Evolutionary conservation across 108 stramenopile species (phyloP).

Genomic region (Skeletonema menzelii): DNA sequence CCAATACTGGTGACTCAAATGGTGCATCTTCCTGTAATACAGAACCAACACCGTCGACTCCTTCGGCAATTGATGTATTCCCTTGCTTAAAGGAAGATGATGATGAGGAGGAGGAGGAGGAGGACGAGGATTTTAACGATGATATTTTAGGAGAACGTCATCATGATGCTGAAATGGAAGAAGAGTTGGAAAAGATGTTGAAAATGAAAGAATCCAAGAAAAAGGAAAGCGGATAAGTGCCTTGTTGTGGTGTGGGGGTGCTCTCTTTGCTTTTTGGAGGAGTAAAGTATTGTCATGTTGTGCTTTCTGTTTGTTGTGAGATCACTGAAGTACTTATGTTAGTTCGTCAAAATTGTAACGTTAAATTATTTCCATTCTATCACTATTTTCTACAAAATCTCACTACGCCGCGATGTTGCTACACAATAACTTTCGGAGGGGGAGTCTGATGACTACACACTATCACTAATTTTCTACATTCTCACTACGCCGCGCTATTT

Average conservation of each 20-base stretch:
- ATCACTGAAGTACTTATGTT: no score
- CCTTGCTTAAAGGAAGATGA: slow-evolving; percentile 1
- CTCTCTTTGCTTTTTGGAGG: not conserved
- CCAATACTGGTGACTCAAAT: not conserved
- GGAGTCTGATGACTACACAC: no score
- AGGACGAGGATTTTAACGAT: slow-evolving; percentile 21
- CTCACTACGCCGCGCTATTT: not conserved
- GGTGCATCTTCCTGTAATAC: not conserved
- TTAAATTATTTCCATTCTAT: not conserved
- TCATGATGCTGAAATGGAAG: slow-evolving; percentile 41
- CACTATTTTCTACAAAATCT: no score
- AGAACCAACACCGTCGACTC: not conserved
- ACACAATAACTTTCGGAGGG: not conserved
- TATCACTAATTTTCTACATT: not conserved
- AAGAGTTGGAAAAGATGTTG: slow-evolving; percentile 30
- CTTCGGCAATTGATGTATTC: not conserved
- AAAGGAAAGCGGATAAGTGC: not conserved
- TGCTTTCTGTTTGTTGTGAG: not conserved
- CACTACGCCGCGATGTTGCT: no score
- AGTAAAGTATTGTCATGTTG: not conserved
- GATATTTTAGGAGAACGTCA: slow-evolving; percentile 30
- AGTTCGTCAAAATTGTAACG: no score
- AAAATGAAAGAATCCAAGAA: slow-evolving; percentile 21
- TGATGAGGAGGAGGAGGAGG: not conserved
- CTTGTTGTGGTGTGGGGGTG: not conserved